Evolutionary conservation across 2,329 filamentous ascomycete species (phyloP).

Genomic region (Phoma sp.): DNA sequence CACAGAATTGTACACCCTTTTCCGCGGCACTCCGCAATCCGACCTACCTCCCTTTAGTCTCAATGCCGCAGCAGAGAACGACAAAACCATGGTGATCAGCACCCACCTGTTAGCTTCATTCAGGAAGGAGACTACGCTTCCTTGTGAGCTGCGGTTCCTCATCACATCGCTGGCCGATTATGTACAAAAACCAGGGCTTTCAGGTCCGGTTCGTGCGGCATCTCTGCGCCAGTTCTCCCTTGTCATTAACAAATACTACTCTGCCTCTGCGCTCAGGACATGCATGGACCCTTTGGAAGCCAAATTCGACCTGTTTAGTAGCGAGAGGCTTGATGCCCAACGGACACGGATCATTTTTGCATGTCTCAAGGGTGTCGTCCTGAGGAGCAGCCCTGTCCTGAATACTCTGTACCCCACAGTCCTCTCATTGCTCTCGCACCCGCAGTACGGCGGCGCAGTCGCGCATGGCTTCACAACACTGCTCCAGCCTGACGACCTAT

Average conservation of each 20-base stretch:
- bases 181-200: conserved; percentile 36
- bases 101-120: conserved; percentile 63
- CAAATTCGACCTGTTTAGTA: conserved; percentile 39
- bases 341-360: conserved; percentile 65
- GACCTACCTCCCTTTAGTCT: conserved; percentile 43
- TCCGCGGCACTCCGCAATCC: conserved; percentile 43
- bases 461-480: conserved; percentile 66
- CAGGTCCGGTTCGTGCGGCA: conserved; percentile 37
- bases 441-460: conserved; percentile 57
- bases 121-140: conserved; percentile 43
- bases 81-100: conserved; percentile 61
- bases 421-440: conserved; percentile 58
- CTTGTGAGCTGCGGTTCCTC: conserved; percentile 40
- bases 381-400: conserved; percentile 59
- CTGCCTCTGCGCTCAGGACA: conserved; percentile 48
- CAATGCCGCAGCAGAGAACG: conserved; percentile 41
- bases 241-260: conserved; percentile 57
- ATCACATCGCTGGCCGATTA: conserved; percentile 49
- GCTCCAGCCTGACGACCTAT: conserved; percentile 65
- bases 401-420: conserved; percentile 53
- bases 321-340: conserved; percentile 44
- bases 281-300: conserved; percentile 50
- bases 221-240: conserved; percentile 54
- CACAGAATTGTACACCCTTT: conserved; percentile 62
- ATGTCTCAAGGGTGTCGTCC: conserved; percentile 65